phyloP scores from a whole-genome alignment of 352 stramenopile species.

The Globisporangium cylindrosporum region DNA sequence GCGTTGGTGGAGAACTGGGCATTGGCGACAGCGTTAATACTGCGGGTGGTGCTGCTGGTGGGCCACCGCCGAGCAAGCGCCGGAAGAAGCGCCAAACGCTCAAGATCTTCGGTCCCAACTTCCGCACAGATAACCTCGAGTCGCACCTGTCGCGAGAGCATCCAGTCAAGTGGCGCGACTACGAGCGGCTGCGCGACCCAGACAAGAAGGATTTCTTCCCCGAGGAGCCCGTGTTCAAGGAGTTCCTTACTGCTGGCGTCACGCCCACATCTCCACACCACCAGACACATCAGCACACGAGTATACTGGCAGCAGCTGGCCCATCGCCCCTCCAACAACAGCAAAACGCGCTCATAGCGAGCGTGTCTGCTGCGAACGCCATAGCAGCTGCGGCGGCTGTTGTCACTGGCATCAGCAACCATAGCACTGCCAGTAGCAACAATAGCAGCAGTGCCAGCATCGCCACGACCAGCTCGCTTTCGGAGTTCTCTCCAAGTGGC shows the following conservation, averaged over 20 bases:
- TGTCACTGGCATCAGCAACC: not conserved
- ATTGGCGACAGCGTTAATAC: not conserved
- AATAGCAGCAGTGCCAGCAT: not conserved
- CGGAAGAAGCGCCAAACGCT: slow-evolving; percentile 60
- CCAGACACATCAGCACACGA: not conserved
- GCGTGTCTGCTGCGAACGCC: slow-evolving; percentile 1
- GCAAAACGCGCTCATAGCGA: not conserved
- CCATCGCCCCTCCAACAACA: not conserved
- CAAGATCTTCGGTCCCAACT: slow-evolving; percentile 57
- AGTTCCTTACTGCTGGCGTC: slow-evolving; percentile 16
- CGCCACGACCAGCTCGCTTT: not conserved
- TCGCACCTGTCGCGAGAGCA: slow-evolving; percentile 51
- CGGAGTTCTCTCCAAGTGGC: slow-evolving; percentile 17
- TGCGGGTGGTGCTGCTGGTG: not conserved
- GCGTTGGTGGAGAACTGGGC: not conserved
- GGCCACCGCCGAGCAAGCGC: slow-evolving; percentile 25
- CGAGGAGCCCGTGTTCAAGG: slow-evolving; percentile 25
- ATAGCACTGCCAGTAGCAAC: not conserved
- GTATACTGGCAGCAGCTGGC: not conserved
- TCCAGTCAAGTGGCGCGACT: slow-evolving; percentile 44
- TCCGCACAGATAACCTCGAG: slow-evolving; percentile 58
- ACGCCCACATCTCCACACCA: not conserved
- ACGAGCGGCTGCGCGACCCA: slow-evolving; percentile 40
- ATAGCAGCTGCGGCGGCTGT: not conserved
- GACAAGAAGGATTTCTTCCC: slow-evolving; percentile 53